Conservation (phyloP, 805 yeast genomes). For the Millerago galiae region DNA sequence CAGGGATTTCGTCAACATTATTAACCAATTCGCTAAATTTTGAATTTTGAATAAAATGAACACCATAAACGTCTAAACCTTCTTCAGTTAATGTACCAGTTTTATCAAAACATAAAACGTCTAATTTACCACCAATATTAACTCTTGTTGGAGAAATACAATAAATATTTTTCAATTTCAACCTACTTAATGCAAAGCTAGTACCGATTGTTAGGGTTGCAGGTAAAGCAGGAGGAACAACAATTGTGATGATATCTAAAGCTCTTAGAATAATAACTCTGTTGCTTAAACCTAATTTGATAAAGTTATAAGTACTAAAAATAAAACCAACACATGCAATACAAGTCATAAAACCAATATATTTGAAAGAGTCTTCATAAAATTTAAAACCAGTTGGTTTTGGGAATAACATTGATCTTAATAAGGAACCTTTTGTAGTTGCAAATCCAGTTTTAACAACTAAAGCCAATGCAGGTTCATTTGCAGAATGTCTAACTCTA, state of each 20-base stretch:
- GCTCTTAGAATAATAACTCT: constrained; percentile 79
- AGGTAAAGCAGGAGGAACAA: constrained; percentile 97
- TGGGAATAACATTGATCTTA: constrained; percentile 95
- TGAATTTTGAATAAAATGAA: constrained; percentile 31
- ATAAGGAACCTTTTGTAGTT: constrained; percentile 90
- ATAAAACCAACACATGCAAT: constrained; percentile 83
- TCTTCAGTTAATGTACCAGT: constrained; percentile 98
- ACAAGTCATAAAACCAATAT: constrained; percentile 88
- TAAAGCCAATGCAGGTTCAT: constrained; percentile 68
- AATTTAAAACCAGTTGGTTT: constrained; percentile 91
- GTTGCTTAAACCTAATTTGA: constrained; percentile 65
- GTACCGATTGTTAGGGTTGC: constrained; percentile 97
- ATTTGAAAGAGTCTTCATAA: constrained; percentile 89
- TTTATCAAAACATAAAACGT: constrained; percentile 88
- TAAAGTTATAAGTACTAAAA: constrained; percentile 76
- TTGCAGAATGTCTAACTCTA: constrained; percentile 62
- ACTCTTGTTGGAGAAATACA: constrained; percentile 94
- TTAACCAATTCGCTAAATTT: constrained; percentile 24
- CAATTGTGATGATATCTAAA: constrained; percentile 88
- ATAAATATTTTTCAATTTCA: constrained; percentile 63
- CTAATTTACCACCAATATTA: constrained; percentile 93
- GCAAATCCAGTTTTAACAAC: constrained; percentile 88
- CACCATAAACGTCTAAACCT: constrained; percentile 81
- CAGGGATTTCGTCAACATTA: constrained; percentile 20
- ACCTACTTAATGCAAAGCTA: constrained; percentile 77